Conservation (phyloP, 2,329 filamentous ascomycete genomes). For the Rhynchosporium graminicola region DNA sequence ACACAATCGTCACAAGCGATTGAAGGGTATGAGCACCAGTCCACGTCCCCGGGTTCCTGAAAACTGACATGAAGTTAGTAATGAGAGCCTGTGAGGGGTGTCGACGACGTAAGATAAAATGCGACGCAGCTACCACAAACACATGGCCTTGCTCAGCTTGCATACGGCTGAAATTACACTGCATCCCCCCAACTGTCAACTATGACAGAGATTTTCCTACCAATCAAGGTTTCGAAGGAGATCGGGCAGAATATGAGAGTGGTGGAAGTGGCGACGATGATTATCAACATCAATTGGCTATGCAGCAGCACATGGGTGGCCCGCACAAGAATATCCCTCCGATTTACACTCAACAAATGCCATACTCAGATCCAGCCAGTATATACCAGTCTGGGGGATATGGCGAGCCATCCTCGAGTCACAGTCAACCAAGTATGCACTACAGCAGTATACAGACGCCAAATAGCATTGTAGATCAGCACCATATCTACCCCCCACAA, state of each 20-base stretch:
- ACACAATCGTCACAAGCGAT: slow-evolving; percentile 94
- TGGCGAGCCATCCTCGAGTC: slow-evolving; percentile 45
- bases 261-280: slow-evolving; percentile 47
- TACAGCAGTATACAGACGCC: slow-evolving; percentile 55
- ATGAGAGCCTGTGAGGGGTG: slow-evolving; percentile 98
- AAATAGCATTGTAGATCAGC: slow-evolving; percentile 52
- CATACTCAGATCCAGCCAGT: slow-evolving; percentile 48
- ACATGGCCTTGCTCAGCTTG: slow-evolving; percentile 97
- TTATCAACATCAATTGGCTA: slow-evolving; percentile 56
- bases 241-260: slow-evolving; percentile 48
- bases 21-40: slow-evolving; percentile 72
- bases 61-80: slow-evolving; percentile 55
- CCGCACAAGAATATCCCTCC: slow-evolving; percentile 42
- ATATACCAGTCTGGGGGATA: slow-evolving; percentile 45
- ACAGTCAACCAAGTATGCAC: slow-evolving; percentile 51
- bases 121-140: slow-evolving; percentile 94
- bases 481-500: slow-evolving; percentile 51
- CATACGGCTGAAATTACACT: slow-evolving; percentile 87
- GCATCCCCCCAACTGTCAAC: slow-evolving; percentile 68
- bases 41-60: background rate
- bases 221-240: slow-evolving; percentile 51
- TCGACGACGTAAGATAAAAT: slow-evolving; percentile 94
- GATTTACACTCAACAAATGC: slow-evolving; percentile 52
- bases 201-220: slow-evolving; percentile 39
- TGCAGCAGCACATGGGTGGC: slow-evolving; percentile 47